Evolutionary conservation across 1,284 basidiomycete species (phyloP), one percentile per base, ranked within the genome.

Genomic region (Trichosporon ovoides): DNA sequence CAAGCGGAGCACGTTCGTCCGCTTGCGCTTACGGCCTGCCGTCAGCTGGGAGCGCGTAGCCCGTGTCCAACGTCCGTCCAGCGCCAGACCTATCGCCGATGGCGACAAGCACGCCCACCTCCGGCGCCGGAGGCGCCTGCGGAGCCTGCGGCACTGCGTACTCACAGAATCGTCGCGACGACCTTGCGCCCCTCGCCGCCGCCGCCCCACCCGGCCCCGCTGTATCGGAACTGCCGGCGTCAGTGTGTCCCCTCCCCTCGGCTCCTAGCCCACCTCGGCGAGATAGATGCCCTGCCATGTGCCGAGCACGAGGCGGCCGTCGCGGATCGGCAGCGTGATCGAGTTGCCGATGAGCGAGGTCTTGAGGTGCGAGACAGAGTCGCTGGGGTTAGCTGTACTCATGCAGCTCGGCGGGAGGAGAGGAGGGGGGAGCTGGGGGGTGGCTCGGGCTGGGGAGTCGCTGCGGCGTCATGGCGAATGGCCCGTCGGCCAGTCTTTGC

Each of bases 311-410:
- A 95, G 79, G 49, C 82, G 81, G 3, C 88, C 90, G 59, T 88
- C 82, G 1, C 89, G 89, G 68, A 96, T 91, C 4, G 92, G 92
- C 28, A 95, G 81, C 13, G 87, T 86, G 66, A 95, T 82, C 1
- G 87, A 86, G 19, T 87, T 83, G 31, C 92, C 92, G 52, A 94
- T 79, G 34, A 96, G 80, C 3, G 89, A 84, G 3, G 89, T 84
- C 75, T 96, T 96, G 24, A 91, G 91, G 74, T 97, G 93, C 14
- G 91, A 94, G 48, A 88, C 89, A 7, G 76, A 78, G 63, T 80
- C 79, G 57, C 76, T 78, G 53, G 2, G 7, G 50, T 53, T 9
- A 31, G 28, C 28, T 31, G n/a, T n/a, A n/a, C n/a, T n/a, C n/a
- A n/a, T n/a, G n/a, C n/a, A n/a, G n/a, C n/a, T n/a, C n/a, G n/a